Base-by-base conservation (phyloP, 1,284 basidiomycete species). In the Stygiomarasmius scandens region DNA sequence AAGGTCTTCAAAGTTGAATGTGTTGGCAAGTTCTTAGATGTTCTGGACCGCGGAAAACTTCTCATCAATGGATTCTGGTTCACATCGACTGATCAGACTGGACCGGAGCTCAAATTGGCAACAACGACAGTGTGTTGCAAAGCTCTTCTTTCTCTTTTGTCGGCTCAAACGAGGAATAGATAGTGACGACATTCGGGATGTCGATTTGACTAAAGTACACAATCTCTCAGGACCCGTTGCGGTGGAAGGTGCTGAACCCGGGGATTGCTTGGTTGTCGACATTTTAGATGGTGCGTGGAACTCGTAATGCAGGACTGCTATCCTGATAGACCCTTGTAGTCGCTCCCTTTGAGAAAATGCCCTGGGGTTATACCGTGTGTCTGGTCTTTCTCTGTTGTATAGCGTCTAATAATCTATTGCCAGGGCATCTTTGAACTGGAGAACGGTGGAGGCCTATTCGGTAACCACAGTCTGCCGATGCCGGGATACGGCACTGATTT, bases 181-280 rank as follows among this genome's bases (percentile, higher is more conserved):
- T 59, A 84, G 83, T 64, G 89, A 92, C 66, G 89, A 91, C 63
- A 75, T 92, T 59, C 82, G 76, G 66, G 77, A 87, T 57, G 78
- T 89, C 53, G 83, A 90, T 63, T 72, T 90, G 36, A 82, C 79
- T 14, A 83, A 83, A 64, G 74, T 88, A 32, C 90, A 92, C 67
- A 87, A 92, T 65, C 77, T 93, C 20, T 86, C 87, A 1, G 90
- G 90, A 0, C 90, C 90, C 0, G 80, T 93, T 56, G 85, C 82
- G 0, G 82, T 92, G 16, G 86, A 90, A 60, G 87, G 87, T 8
- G 86, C 90, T 1, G 84, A 90, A 64, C 90, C 90, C 0, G 90
- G 90, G 4, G 90, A 92, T 66, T 89, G 89, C 54, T 77, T 92
- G 11, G 86, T 90, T 3, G 85, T 92, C 8, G 90, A 93, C 60